A percentile compares a stretch with the other conserved stretches of the same genome.
Evolutionary conservation across 148 eudicot species (phyloP).

Genomic region (Gaultheria prostrata): DNA sequence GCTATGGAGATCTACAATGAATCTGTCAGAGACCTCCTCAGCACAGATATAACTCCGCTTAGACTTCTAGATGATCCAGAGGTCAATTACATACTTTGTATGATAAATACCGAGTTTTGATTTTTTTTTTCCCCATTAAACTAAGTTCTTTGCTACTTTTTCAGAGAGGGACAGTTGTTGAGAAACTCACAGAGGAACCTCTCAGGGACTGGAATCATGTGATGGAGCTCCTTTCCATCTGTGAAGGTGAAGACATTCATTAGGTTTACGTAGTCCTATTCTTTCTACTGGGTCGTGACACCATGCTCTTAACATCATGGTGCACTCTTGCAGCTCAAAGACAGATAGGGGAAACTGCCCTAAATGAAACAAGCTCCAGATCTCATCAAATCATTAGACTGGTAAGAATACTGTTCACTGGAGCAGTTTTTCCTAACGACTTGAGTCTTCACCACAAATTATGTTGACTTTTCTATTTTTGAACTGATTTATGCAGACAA

Average conservation of each 20-base stretch:
- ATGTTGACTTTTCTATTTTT: constrained; percentile 6
- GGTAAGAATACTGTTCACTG: constrained; percentile 38
- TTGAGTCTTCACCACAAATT: not conserved
- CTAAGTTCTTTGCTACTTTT: constrained; percentile 17
- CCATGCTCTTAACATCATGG: constrained; percentile 1
- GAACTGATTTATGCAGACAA: constrained; percentile 53
- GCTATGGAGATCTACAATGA: constrained; percentile 99
- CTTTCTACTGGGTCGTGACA: not conserved
- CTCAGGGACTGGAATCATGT: constrained; percentile 77
- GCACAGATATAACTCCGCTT: constrained; percentile 65
- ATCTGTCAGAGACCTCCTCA: constrained; percentile 87
- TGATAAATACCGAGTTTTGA: not conserved
- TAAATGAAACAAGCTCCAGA: constrained; percentile 88
- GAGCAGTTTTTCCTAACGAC: not conserved
- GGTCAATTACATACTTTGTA: constrained; percentile 40
- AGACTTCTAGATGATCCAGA: constrained; percentile 96
- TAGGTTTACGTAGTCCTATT: not conserved
- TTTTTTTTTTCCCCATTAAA: not conserved
- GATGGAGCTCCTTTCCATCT: constrained; percentile 80
- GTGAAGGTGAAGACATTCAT: constrained; percentile 56
- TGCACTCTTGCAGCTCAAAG: constrained; percentile 78
- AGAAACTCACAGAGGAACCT: constrained; percentile 86
- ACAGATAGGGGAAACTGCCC: constrained; percentile 86
- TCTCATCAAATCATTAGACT: constrained; percentile 97
- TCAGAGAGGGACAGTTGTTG: constrained; percentile 96